Evolutionary conservation across 108 stramenopile genomes (phyloP).

Genomic region (Aurantiochytrium sp.): DNA sequence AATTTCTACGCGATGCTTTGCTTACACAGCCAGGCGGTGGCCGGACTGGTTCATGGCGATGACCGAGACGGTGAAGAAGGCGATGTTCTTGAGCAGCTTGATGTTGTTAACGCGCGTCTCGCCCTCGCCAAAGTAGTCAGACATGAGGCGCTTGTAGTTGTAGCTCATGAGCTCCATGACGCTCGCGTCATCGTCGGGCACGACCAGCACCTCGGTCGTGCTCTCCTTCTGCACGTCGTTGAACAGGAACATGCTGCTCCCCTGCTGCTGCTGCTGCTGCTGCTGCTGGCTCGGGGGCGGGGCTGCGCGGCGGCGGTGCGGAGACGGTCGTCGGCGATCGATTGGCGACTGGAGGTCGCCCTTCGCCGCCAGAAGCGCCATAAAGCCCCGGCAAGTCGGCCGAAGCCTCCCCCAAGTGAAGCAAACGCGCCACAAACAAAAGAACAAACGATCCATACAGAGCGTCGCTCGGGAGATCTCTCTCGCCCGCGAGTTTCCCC

Average conservation of each 20-base stretch:
- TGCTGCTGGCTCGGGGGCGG: too few relatives aligned
- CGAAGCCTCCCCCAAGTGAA: too few relatives aligned
- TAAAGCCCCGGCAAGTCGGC: too few relatives aligned
- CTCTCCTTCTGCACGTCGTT: neutral
- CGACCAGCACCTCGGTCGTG: neutral
- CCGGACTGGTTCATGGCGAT: neutral
- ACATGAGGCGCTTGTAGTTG: constrained; percentile 14
- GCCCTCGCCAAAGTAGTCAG: neutral
- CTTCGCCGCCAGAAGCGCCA: too few relatives aligned
- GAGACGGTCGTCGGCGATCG: too few relatives aligned
- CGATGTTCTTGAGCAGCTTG: neutral
- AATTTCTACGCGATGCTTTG: neutral
- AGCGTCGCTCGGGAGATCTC: too few relatives aligned
- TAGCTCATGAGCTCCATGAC: neutral
- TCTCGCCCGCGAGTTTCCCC: too few relatives aligned
- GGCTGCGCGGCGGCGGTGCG: too few relatives aligned
- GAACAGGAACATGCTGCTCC: neutral
- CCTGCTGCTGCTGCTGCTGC: too few relatives aligned
- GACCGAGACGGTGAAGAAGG: neutral
- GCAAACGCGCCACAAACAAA: too few relatives aligned
- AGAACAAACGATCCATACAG: too few relatives aligned
- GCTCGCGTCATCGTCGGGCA: neutral
- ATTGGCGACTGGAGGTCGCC: too few relatives aligned
- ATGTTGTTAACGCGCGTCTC: neutral
- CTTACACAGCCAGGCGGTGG: constrained; percentile 1